Conservation (phyloP, 805 yeast species). For the Spathaspora arborariae region DNA sequence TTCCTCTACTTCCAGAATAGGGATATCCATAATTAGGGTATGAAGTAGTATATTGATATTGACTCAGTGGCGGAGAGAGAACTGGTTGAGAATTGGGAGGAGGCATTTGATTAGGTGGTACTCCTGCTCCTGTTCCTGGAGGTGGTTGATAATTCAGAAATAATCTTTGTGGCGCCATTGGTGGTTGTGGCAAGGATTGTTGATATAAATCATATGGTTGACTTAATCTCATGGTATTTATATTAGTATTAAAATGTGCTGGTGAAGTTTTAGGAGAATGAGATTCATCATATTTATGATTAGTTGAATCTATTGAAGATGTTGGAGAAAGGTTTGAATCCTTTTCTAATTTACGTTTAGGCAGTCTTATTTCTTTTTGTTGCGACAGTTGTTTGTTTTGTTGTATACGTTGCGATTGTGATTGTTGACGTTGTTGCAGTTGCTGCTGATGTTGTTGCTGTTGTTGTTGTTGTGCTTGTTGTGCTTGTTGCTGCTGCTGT, state of each 20-base stretch:
- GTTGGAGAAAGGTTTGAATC: slow-evolving; percentile 28
- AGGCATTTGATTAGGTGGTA: slow-evolving; percentile 1
- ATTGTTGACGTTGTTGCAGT: slow-evolving; percentile 1
- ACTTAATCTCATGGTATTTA: slow-evolving; percentile 2
- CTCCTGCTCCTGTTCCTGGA: too few relatives aligned
- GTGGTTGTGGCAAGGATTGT: slow-evolving; percentile 8
- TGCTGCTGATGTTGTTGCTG: slow-evolving; percentile 1
- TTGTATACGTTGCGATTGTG: slow-evolving; percentile 6
- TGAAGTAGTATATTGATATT: slow-evolving; percentile 9
- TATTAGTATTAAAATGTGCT: slow-evolving; percentile 8
- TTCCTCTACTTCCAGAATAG: not conserved
- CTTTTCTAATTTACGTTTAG: slow-evolving; percentile 4
- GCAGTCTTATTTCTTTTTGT: not conserved
- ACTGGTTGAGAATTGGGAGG: slow-evolving; percentile 1
- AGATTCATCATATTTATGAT: slow-evolving; percentile 30
- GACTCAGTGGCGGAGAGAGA: slow-evolving; percentile 5
- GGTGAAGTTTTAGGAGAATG: slow-evolving; percentile 42
- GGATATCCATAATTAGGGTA: slow-evolving; percentile 3
- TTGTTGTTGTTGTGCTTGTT: slow-evolving; percentile 3
- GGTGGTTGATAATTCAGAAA: slow-evolving; percentile 15
- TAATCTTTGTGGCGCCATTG: slow-evolving; percentile 10
- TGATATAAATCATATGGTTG: slow-evolving; percentile 9
- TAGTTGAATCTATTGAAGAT: slow-evolving; percentile 32
- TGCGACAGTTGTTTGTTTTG: not conserved
- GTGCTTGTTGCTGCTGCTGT: not conserved